These are phyloP conservation scores for Pseudohyphozyma bogoriensis DNA, from an alignment of 768 basidiomycete genomes.

Conservation along the genomic window DNA sequence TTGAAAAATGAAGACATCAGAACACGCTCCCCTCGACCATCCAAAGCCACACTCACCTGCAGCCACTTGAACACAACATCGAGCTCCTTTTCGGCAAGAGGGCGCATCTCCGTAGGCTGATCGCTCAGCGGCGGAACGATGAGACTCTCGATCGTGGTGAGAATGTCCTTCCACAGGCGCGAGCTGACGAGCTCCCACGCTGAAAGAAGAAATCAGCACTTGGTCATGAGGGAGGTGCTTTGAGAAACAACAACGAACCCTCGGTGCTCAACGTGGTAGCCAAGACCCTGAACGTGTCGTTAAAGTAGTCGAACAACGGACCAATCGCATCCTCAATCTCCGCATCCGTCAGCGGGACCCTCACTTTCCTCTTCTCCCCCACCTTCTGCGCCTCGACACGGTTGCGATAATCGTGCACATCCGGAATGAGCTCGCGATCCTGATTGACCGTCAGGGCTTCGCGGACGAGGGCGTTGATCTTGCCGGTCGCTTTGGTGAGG, in stretches of 20 bases:
- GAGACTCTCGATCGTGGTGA: slow-evolving; percentile 71
- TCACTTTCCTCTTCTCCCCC: slow-evolving; percentile 38
- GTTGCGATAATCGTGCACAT: slow-evolving; percentile 44
- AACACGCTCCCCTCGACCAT: not conserved
- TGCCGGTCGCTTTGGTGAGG: slow-evolving; percentile 65
- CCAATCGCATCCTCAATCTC: slow-evolving; percentile 89
- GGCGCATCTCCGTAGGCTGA: slow-evolving; percentile 75
- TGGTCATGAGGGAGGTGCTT: too few relatives aligned
- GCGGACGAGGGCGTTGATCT: slow-evolving; percentile 39
- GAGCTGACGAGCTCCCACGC: slow-evolving; percentile 68
- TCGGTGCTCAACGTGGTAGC: slow-evolving; percentile 75
- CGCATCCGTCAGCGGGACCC: slow-evolving; percentile 58
- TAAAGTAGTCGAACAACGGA: slow-evolving; percentile 91
- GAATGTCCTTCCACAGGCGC: slow-evolving; percentile 90
- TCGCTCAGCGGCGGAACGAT: slow-evolving; percentile 86
- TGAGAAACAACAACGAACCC: slow-evolving; percentile 49
- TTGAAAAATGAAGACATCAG: slow-evolving; percentile 35
- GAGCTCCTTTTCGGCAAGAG: slow-evolving; percentile 87
- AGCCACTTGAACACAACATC: slow-evolving; percentile 99
- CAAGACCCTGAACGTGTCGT: slow-evolving; percentile 79
- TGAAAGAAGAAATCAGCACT: not conserved
- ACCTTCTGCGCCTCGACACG: slow-evolving; percentile 60
- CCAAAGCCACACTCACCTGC: slow-evolving; percentile 51
- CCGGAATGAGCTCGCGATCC: slow-evolving; percentile 10
- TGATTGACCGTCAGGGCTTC: slow-evolving; percentile 16